These are phyloP conservation scores for Teratosphaeria zuluensis DNA, from an alignment of 2,329 filamentous ascomycete species.

Conservation along the genomic window DNA sequence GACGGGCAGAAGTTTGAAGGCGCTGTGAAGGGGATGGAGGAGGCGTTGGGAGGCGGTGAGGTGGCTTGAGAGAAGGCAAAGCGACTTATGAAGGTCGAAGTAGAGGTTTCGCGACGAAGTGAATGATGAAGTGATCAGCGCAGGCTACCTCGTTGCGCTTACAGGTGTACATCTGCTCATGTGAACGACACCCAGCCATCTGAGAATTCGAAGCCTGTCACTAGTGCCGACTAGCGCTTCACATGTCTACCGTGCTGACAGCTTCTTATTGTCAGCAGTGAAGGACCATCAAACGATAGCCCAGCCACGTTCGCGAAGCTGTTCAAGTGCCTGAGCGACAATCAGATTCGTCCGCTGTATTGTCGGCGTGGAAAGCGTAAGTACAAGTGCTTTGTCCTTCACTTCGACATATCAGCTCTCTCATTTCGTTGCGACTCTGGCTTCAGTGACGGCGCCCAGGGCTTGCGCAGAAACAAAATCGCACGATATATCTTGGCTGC, in stretches of 20 bases:
- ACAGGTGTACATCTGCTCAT: no score
- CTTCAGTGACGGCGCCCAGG: not conserved
- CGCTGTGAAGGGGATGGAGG: slow-evolving; percentile 64
- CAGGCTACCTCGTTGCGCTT: no score
- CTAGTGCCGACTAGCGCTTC: not conserved
- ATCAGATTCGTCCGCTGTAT: not conserved
- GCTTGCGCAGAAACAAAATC: no score
- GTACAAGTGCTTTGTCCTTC: not conserved
- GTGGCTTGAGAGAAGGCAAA: not conserved
- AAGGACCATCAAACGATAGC: not conserved
- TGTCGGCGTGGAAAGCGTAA: not conserved
- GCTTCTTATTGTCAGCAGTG: not conserved
- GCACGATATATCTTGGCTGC: no score
- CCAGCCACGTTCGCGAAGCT: not conserved
- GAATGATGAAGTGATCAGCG: no score
- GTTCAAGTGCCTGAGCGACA: not conserved
- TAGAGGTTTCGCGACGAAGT: no score
- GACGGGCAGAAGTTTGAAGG: slow-evolving; percentile 66
- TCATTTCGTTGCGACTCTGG: not conserved
- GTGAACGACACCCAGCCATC: no score
- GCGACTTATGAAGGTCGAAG: not conserved
- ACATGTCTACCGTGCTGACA: not conserved
- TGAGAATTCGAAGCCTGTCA: not conserved
- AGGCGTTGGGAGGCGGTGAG: slow-evolving; percentile 51
- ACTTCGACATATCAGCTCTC: not conserved